Base-by-base conservation (phyloP, 2,329 filamentous ascomycete genomes). In the Thermothelomyces thermophilus region DNA sequence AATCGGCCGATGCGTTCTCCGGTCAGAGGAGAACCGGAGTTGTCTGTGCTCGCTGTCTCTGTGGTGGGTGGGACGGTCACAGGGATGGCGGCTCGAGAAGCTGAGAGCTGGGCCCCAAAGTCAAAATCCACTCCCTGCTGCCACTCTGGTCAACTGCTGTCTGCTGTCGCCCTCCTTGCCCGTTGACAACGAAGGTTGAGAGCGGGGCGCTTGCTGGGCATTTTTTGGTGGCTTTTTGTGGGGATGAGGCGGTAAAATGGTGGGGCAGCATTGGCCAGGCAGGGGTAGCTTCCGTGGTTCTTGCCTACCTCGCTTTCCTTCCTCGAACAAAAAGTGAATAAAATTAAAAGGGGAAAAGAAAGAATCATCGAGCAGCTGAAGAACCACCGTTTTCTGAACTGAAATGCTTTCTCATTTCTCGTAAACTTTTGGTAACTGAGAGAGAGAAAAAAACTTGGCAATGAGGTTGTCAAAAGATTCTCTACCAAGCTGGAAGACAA, bases 171-270 rank as follows among this genome's bases (percentile, higher is more conserved):
- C 2, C 6, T 39, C 33, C 16, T 26, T 26, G 5, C 5, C 24
- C 5, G 24, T 40, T 52, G 45, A 16, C 34, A 36, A n/a, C 41
- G 44, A 51, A 39, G n/a, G 48, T 55, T 31, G 35, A 50, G 10
- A 53, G 56, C 56, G 56, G 56, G 56, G 56, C 54, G 55, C 24
- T 44, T 45, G 26, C n/a, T 50, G 47, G 48, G 7, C 47, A 47
- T 50, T 55, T 56, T 58, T 55, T 33, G 43, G 52, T 31, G 35
- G 24, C 6, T 53, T 55, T 50, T 58, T 26, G 5, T 54, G 56
- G 56, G 56, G 52, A 54, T 52, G 46, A 31, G 4, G 5, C 19
- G 13, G 13, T 3, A 2, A n/a, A 11, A 35, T 26, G 14, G 40
- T 33, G 26, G 26, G 28, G 16, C 35, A 22, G 19, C n/a, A n/a